Percentiles rank a stretch among this genome's conserved stretches.
These are phyloP conservation scores for Coleophoma crateriformis DNA, from an alignment of 2,329 filamentous ascomycete species.

Conservation along the genomic window DNA sequence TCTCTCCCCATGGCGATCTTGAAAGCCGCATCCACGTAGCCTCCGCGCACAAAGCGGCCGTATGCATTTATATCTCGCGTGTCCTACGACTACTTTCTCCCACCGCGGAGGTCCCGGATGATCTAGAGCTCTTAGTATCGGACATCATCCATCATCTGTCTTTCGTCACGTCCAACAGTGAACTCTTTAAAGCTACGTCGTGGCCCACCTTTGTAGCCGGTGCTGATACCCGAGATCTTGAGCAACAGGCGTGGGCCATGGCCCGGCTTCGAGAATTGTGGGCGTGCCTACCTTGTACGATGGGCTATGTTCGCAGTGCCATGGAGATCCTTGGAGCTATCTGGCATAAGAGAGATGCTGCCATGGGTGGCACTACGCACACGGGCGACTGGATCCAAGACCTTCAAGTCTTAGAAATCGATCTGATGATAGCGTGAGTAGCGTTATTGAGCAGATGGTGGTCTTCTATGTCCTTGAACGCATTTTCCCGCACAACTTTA, in stretches of 20 bases:
- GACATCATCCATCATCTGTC: constrained; percentile 47
- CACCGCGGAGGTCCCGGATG: constrained; percentile 30
- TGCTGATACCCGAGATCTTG: constrained; percentile 43
- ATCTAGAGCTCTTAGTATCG: constrained; percentile 38
- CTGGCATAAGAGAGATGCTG: neutral
- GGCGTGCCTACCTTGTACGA: neutral
- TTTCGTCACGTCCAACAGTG: constrained; percentile 39
- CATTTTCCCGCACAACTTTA: neutral
- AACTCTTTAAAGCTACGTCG: constrained; percentile 53
- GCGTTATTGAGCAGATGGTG: neutral
- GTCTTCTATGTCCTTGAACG: neutral
- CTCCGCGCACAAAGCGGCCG: constrained; percentile 12
- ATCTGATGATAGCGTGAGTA: neutral
- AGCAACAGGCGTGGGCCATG: constrained; percentile 45
- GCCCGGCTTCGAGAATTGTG: constrained; percentile 24
- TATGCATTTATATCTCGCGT: constrained; percentile 11
- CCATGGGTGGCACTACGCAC: neutral
- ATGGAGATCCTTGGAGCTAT: neutral
- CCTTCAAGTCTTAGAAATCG: neutral
- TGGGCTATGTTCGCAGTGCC: neutral
- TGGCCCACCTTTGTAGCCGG: constrained; percentile 55
- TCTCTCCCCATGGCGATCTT: neutral
- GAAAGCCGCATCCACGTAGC: neutral
- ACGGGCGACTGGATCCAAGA: neutral
- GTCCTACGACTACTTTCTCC: constrained; percentile 29